A percentile compares a stretch with the other conserved stretches of the same genome.
Conservation (phyloP, 2,329 filamentous ascomycete species). For the Trichothecium roseum region DNA sequence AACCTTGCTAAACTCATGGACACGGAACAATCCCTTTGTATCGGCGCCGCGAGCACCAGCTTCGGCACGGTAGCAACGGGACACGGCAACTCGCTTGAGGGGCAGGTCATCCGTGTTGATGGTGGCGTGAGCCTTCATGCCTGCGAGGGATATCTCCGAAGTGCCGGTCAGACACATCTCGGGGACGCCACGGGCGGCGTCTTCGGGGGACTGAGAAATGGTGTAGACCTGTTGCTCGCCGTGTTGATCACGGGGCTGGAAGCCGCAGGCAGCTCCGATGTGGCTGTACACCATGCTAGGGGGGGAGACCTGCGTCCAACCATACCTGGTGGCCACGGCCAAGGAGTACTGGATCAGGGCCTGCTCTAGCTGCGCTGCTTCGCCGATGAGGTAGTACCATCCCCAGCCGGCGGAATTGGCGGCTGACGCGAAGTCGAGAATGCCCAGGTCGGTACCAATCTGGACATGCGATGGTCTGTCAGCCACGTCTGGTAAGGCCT, state of each 20-base stretch:
- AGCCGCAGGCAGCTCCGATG: slow-evolving; percentile 84
- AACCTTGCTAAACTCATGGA: slow-evolving; percentile 98
- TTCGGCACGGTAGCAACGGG: slow-evolving; percentile 91
- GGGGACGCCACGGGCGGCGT: slow-evolving; percentile 52
- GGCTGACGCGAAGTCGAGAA: slow-evolving; percentile 83
- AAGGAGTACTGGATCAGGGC: slow-evolving; percentile 83
- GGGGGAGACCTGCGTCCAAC: slow-evolving; percentile 74
- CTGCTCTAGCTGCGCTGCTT: slow-evolving; percentile 88
- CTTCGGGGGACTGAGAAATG: slow-evolving; percentile 56
- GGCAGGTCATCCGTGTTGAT: slow-evolving; percentile 60
- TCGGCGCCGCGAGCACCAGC: slow-evolving; percentile 82
- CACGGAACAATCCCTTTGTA: slow-evolving; percentile 89
- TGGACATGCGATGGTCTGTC: slow-evolving; percentile 67
- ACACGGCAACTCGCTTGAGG: slow-evolving; percentile 70
- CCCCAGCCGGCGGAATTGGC: slow-evolving; percentile 86
- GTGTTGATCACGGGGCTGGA: slow-evolving; percentile 82
- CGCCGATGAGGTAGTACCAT: slow-evolving; percentile 93
- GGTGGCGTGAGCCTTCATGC: slow-evolving; percentile 69
- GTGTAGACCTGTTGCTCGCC: slow-evolving; percentile 89
- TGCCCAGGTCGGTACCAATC: slow-evolving; percentile 73
- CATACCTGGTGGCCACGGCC: slow-evolving; percentile 56
- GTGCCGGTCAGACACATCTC: slow-evolving; percentile 74
- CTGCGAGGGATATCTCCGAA: slow-evolving; percentile 88
- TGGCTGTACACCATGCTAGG: slow-evolving; percentile 88
- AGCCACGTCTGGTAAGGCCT: slow-evolving; percentile 15